Conservation (phyloP, 202 grass and related monocot species). For the Brachypodium distachyon region DNA sequence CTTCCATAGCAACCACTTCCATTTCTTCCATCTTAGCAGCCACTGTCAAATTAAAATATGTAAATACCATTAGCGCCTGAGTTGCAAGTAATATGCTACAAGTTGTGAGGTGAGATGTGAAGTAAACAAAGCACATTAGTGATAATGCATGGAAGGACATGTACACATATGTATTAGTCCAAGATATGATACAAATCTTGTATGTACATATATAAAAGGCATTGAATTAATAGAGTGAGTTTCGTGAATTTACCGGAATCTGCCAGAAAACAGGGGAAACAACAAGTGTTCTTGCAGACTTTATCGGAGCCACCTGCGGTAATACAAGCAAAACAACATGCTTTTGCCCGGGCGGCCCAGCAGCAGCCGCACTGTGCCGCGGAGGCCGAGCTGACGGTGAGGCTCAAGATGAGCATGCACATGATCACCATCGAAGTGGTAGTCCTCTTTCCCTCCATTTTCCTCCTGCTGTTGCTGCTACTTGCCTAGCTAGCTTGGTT, state of each 20-base stretch:
- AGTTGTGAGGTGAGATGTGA: background rate
- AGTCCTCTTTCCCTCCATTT: too few species aligned
- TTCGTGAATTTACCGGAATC: background rate
- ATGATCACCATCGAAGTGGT: too few species aligned
- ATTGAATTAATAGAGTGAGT: background rate
- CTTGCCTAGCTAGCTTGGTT: too few species aligned
- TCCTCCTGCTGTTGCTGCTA: too few species aligned
- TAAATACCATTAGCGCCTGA: background rate
- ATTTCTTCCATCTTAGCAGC: background rate
- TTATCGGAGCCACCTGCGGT: background rate
- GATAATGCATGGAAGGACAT: too few species aligned
- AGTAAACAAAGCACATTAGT: too few species aligned
- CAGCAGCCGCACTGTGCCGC: background rate
- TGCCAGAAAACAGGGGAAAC: background rate
- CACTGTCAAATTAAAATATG: background rate
- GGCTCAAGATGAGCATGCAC: background rate
- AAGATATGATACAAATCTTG: background rate
- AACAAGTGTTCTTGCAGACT: background rate
- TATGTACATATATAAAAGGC: background rate
- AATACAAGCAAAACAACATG: background rate
- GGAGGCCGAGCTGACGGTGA: background rate
- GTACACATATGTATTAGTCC: background rate
- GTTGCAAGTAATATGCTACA: background rate
- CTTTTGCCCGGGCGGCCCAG: background rate
- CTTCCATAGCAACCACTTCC: background rate